Evolutionary conservation across 805 yeast genomes (phyloP).

Genomic region (Nematodospora valgi): DNA sequence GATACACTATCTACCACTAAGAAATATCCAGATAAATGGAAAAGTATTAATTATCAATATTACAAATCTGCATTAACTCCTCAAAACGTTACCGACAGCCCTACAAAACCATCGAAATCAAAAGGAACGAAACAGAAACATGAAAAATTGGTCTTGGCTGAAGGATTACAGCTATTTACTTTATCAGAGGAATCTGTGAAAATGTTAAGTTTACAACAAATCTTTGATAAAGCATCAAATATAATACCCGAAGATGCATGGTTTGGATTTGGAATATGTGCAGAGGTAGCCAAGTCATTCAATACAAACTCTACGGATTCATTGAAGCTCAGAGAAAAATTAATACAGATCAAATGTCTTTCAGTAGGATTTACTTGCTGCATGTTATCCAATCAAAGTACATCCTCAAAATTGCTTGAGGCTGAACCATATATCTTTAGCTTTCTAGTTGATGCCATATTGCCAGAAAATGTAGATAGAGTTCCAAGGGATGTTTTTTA

Average conservation of each 20-base stretch:
- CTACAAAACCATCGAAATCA: conserved; percentile 9
- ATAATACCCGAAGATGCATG: conserved; percentile 60
- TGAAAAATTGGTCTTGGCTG: conserved; percentile 14
- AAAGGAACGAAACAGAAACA: conserved; percentile 10
- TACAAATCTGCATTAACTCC: conserved; percentile 21
- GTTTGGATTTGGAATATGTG: conserved; percentile 59
- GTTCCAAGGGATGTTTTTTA: conserved; percentile 53
- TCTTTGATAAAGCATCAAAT: conserved; percentile 57
- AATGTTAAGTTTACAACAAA: conserved; percentile 54
- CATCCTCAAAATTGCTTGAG: conserved; percentile 66
- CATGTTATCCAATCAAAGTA: conserved; percentile 52
- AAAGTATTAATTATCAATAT: conserved; percentile 50
- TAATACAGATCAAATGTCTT: conserved; percentile 61
- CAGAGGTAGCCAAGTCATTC: conserved; percentile 71
- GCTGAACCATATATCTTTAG: conserved; percentile 67
- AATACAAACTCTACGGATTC: conserved; percentile 52
- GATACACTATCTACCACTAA: conserved; percentile 42
- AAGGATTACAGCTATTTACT: conserved; percentile 50
- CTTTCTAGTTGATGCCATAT: conserved; percentile 67
- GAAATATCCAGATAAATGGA: conserved; percentile 56
- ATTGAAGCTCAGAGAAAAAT: conserved; percentile 51
- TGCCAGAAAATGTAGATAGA: conserved; percentile 50
- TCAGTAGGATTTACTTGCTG: conserved; percentile 65
- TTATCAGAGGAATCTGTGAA: conserved; percentile 57
- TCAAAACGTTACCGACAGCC: not conserved